These are phyloP conservation scores for Fusarium algeriense DNA, from an alignment of 2,329 filamentous ascomycete genomes.

Conservation along the genomic window DNA sequence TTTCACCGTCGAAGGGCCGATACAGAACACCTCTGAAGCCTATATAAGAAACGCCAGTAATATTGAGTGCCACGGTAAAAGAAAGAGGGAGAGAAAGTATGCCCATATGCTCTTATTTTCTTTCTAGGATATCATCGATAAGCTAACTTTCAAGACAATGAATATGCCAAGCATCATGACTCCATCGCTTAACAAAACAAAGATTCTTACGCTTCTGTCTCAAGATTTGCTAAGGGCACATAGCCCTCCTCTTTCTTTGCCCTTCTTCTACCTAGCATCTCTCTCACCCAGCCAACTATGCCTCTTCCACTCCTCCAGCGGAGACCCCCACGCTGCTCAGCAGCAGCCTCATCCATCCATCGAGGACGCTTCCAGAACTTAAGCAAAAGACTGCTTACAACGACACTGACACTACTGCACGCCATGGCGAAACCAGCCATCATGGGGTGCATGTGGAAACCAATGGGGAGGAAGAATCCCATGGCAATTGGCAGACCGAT, in stretches of 20 bases:
- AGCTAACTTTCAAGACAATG: slow-evolving; percentile 5
- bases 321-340: slow-evolving; percentile 67
- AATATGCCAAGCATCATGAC: slow-evolving; percentile 21
- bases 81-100: background rate
- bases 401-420: slow-evolving; percentile 88
- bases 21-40: background rate
- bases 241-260: slow-evolving; percentile 67
- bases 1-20: slow-evolving; percentile 4
- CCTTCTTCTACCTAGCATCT: slow-evolving; percentile 54
- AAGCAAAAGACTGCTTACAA: slow-evolving; percentile 83
- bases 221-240: slow-evolving; percentile 68
- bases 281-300: slow-evolving; percentile 57
- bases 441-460: slow-evolving; percentile 90
- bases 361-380: slow-evolving; percentile 86
- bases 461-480: slow-evolving; percentile 93
- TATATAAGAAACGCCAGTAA: background rate
- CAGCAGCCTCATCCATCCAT: slow-evolving; percentile 83
- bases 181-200: slow-evolving; percentile 22
- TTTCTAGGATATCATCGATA: slow-evolving; percentile 23
- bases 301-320: slow-evolving; percentile 59
- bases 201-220: slow-evolving; percentile 46
- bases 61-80: background rate
- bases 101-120: slow-evolving; percentile 16
- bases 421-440: slow-evolving; percentile 96
- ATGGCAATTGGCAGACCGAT: slow-evolving; percentile 95